Conservation (phyloP, 1,139 yeast genomes). For the Insectozyma bohioensis region DNA sequence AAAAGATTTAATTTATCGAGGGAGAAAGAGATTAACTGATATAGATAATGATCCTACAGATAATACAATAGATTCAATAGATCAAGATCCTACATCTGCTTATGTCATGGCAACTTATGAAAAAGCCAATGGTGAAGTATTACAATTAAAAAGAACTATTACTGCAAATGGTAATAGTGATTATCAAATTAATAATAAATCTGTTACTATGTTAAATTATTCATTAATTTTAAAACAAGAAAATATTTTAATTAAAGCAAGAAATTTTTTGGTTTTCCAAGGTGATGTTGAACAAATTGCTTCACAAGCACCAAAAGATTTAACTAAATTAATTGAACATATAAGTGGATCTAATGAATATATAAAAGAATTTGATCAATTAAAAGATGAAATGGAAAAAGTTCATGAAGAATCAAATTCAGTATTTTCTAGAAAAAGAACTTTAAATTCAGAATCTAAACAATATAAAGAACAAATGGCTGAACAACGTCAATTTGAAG, state of each 20-base stretch:
- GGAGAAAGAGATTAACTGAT: conserved; percentile 31
- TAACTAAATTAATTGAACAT: conserved; percentile 73
- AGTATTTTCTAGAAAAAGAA: conserved; percentile 70
- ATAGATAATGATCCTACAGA: conserved; percentile 14
- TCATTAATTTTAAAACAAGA: conserved; percentile 68
- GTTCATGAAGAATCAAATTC: conserved; percentile 67
- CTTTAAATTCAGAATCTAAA: conserved; percentile 72
- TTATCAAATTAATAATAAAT: conserved; percentile 63
- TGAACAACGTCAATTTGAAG: conserved; percentile 70
- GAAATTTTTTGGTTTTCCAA: conserved; percentile 91
- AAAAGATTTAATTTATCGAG: conserved; percentile 80
- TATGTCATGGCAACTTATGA: conserved; percentile 82
- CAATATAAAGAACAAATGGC: conserved; percentile 76
- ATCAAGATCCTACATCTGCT: conserved; percentile 57
- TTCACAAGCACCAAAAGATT: conserved; percentile 75
- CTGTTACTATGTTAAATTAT: conserved; percentile 67
- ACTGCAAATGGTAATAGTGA: conserved; percentile 60
- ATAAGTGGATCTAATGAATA: conserved; percentile 79
- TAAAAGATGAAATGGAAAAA: conserved; percentile 64
- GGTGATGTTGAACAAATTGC: conserved; percentile 97
- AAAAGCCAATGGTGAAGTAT: conserved; percentile 53
- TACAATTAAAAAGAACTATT: conserved; percentile 57
- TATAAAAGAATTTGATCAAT: conserved; percentile 63
- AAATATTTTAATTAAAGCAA: conserved; percentile 83
- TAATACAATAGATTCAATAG: conserved; percentile 18